Evolutionary conservation across 257 asterid genomes (phyloP), one percentile per base, ranked within the genome.

Genomic region (Solanum commersonii): DNA sequence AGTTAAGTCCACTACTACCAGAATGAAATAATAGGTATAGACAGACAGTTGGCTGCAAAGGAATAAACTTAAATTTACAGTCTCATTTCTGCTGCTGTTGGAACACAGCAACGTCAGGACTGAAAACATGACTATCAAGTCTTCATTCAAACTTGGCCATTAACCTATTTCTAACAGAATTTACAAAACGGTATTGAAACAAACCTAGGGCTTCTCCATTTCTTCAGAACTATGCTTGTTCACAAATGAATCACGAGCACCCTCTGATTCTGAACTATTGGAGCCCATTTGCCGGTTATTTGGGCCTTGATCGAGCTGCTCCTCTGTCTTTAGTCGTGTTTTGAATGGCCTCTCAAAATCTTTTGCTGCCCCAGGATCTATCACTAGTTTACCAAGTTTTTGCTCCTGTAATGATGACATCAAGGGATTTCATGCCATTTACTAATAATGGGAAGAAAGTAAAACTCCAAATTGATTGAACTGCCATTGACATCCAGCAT

Each of bases 341-440:
- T 93, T 95, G 83, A 91, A 78, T 22, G 98, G 96, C 91, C 99
- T 94, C 94, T 97, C 99, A 22, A 93, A 95, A 84, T 95, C 98
- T 88, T 94, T 93, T 82, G 95, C 98, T 79, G 97, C 93, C 38
- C 92, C 93, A 34, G 98, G 95, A 91, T 97, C 98, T 40, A 96
- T 94, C 18, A 91, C 94, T 83, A 97, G 87, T 87, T 97, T 96
- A 87, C 90, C 91, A 38, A 96, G 94, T 88, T 97, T 96, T 90
- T 97, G 96, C 29, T 94, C 99, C 99, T 97, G 96, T 89, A 49
- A 46, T 34, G 25, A 70, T n/a, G 49, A 81, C 84, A 91, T 87
- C 40, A 88, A 34, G 27, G 60, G 84, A 29, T 37, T 83, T 33
- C 74, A 65, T 77, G 72, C 23, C 34, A 60, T 67, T 16, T 42